Evolutionary conservation across 2,329 filamentous ascomycete genomes (phyloP).

Genomic region (Ophiostoma ips): DNA sequence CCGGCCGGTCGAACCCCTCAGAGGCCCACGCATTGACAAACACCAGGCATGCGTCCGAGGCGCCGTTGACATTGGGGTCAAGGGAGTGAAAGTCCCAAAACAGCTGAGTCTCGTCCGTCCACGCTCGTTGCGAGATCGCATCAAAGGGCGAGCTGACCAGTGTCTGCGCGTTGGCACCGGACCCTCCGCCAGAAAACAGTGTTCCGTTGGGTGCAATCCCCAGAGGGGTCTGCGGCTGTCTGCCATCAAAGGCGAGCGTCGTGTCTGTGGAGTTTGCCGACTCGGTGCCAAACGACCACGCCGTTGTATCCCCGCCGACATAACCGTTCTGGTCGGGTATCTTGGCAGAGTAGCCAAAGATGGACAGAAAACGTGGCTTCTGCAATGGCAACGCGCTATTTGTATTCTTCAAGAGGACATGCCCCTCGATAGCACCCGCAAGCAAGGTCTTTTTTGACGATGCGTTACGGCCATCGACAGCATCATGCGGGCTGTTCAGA

Average conservation of each 20-base stretch:
- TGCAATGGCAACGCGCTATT: constrained; percentile 40
- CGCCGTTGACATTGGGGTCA: constrained; percentile 33
- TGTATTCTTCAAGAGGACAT: constrained; percentile 50
- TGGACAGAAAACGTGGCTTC: constrained; percentile 34
- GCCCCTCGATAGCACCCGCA: constrained; percentile 46
- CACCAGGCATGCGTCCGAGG: constrained; percentile 51
- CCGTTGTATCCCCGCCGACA: constrained; percentile 22
- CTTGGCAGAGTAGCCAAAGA: constrained; percentile 49
- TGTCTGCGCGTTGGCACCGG: constrained; percentile 22
- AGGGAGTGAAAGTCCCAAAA: constrained; percentile 42
- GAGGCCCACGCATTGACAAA: constrained; percentile 54
- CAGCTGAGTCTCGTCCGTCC: constrained; percentile 40
- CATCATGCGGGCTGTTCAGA: constrained; percentile 33
- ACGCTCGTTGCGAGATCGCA: constrained; percentile 36
- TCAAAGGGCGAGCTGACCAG: constrained; percentile 38
- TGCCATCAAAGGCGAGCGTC: neutral
- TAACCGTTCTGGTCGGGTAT: constrained; percentile 28
- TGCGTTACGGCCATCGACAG: constrained; percentile 41
- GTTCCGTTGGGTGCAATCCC: constrained; percentile 28
- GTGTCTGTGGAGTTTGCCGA: constrained; percentile 14
- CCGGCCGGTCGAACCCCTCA: constrained; percentile 52
- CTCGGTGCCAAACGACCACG: constrained; percentile 28
- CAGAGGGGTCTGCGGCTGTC: neutral
- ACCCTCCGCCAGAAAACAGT: constrained; percentile 27
- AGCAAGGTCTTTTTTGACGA: constrained; percentile 28